Base-by-base conservation (phyloP, 2,329 filamentous ascomycete species). In the Scedosporium aurantiacum region DNA sequence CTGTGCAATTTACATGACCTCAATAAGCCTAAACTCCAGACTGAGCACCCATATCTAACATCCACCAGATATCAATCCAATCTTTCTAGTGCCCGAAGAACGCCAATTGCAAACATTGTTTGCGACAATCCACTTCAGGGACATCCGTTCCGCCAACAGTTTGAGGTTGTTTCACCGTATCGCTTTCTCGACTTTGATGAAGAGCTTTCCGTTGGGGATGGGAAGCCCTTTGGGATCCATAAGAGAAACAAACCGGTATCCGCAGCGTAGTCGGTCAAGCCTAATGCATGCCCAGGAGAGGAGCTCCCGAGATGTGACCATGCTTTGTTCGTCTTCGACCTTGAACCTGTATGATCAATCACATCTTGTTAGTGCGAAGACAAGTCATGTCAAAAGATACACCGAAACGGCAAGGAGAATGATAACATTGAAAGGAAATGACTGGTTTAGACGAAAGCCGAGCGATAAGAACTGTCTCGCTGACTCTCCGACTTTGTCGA, bases 281-380 rank as follows among this genome's bases (percentile, higher is more conserved):
- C 82, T 80, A 67, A 84, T 79, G 67, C 82, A 84, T 27, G 82
- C 79, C 82, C 82, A 85, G 8, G 78, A 79, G 27, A 80, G 73
- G 41, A 78, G 70, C 14, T 70, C 66, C 10, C 58, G 59, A 45
- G 58, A 52, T 8, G 41, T 25, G 50, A 60, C 58, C 43, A 50
- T 68, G 45, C 72, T 69, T 41, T 73, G 73, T 55, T 77, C 76
- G 66, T 83, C 79, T 64, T 82, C 79, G 61, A 85, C 72, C 63
- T 78, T 82, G 71, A 85, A 78, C 62, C 82, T 84, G 64, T 61
- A 66, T 59, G 37, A 32, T n/a, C 47, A 41, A 27, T 43, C 18
- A n/a, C 6, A 12, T 10, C 60, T 27, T 59, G 32, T 54, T 43
- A 45, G 40, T 32, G 16, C 4, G 16, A 25, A 16, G 43, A 32